Evolutionary conservation across 1,284 basidiomycete genomes (phyloP).

Genomic region (Thecaphora thlaspeos): DNA sequence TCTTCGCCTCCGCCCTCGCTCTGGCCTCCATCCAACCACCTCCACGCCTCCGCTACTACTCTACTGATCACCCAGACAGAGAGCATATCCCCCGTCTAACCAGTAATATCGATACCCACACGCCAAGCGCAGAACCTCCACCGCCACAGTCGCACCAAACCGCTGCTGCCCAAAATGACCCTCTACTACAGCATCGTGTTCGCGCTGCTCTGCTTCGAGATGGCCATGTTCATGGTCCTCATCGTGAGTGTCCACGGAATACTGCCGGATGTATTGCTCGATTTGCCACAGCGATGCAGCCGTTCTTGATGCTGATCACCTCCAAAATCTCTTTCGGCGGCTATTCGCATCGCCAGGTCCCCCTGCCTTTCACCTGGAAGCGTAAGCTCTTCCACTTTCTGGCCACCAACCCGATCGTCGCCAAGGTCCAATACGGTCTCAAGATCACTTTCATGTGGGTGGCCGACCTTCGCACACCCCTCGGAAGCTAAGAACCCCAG

Average conservation of each 20-base stretch:
- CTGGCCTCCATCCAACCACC: too few relatives aligned
- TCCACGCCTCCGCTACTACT: too few relatives aligned
- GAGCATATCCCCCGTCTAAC: too few relatives aligned
- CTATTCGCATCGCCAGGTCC: slow-evolving; percentile 57
- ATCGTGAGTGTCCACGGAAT: slow-evolving; percentile 31
- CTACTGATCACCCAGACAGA: too few relatives aligned
- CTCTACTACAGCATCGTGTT: slow-evolving; percentile 57
- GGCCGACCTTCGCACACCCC: neutral
- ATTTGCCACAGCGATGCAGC: too few relatives aligned
- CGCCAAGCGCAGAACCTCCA: too few relatives aligned
- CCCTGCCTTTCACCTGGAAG: slow-evolving; percentile 72
- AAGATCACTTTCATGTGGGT: slow-evolving; percentile 92
- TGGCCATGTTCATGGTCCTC: slow-evolving; percentile 55
- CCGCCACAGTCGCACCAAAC: too few relatives aligned
- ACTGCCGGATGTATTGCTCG: too few relatives aligned
- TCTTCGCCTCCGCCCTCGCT: too few relatives aligned
- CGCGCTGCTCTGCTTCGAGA: slow-evolving; percentile 53
- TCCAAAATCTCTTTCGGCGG: too few relatives aligned
- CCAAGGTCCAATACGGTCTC: slow-evolving; percentile 65
- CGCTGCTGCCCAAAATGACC: slow-evolving; percentile 43
- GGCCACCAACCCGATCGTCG: slow-evolving; percentile 59
- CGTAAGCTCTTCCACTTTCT: slow-evolving; percentile 75
- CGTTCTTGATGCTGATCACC: too few relatives aligned
- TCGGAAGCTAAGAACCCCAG: neutral
- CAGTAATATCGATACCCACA: too few relatives aligned